A percentile compares a stretch with the other conserved stretches of the same genome.
These are phyloP conservation scores for Pochonia chlamydosporia DNA, from an alignment of 2,329 filamentous ascomycete genomes.

Conservation along the genomic window DNA sequence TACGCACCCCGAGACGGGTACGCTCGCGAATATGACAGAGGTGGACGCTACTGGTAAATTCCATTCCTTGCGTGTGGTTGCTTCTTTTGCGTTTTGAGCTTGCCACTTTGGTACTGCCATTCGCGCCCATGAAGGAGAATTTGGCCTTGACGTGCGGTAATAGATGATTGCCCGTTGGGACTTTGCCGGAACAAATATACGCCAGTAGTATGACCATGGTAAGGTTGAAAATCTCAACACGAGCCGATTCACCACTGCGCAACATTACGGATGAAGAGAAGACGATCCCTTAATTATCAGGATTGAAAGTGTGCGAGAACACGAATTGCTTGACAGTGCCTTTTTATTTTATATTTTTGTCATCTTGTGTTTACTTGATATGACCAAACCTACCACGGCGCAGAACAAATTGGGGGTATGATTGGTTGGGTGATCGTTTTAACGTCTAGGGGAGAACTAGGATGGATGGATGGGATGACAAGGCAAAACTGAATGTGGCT, in stretches of 20 bases:
- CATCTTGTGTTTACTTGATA: background rate
- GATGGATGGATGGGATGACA: background rate
- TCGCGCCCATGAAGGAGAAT: slow-evolving; percentile 17
- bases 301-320: background rate
- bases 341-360: background rate
- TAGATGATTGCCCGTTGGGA: slow-evolving; percentile 22
- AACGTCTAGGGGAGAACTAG: background rate
- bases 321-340: background rate
- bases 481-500: background rate
- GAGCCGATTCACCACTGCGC: background rate
- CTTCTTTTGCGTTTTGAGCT: background rate
- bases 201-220: background rate
- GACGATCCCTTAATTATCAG: background rate
- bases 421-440: background rate
- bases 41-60: slow-evolving; percentile 46
- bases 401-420: background rate
- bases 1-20: slow-evolving; percentile 35
- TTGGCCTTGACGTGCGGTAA: slow-evolving; percentile 28
- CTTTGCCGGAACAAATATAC: background rate
- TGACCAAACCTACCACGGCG: background rate
- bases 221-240: background rate
- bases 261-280: background rate
- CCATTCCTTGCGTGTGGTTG: slow-evolving; percentile 12
- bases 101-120: slow-evolving; percentile 1
- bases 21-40: slow-evolving; percentile 43